phyloP scores from a whole-genome alignment of 2,329 filamentous ascomycete species.

The Pyrenochaeta sp. region DNA sequence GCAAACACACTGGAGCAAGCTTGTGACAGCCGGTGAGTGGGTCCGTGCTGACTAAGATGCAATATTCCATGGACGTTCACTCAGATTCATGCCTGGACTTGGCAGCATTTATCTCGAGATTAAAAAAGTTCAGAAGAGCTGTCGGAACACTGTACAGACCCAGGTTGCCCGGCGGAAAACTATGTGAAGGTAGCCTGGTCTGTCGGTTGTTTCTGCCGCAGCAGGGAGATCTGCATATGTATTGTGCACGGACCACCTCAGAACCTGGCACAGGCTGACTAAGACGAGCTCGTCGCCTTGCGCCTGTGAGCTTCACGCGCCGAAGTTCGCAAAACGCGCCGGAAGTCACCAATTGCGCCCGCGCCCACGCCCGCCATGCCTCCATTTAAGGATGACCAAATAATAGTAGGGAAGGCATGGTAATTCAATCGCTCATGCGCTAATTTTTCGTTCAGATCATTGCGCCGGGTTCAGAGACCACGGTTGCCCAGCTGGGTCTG shows the following conservation, averaged over 20 bases:
- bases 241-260: too few relatives aligned
- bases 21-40: constrained; percentile 26
- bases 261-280: too few relatives aligned
- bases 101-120: too few relatives aligned
- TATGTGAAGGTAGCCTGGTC: too few relatives aligned
- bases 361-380: constrained; percentile 49
- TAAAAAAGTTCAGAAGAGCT: too few relatives aligned
- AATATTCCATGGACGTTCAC: too few relatives aligned
- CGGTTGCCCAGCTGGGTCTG: constrained; percentile 88
- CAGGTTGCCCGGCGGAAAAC: too few relatives aligned
- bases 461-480: constrained; percentile 86
- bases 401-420: constrained; percentile 46
- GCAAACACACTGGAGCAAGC: constrained; percentile 14
- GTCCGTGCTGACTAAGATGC: constrained; percentile 12
- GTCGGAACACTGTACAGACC: too few relatives aligned
- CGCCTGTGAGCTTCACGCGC: not conserved
- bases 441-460: constrained; percentile 61
- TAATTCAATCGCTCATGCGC: constrained; percentile 2
- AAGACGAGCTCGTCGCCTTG: too few relatives aligned
- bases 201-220: too few relatives aligned
- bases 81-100: not conserved
- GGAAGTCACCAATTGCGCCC: constrained; percentile 19
- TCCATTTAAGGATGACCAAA: constrained; percentile 57
- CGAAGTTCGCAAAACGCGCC: constrained; percentile 13
- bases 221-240: too few relatives aligned